A percentile compares a stretch with the other conserved stretches of the same genome.
Conservation (phyloP, 352 stramenopile species). For the Pythium oligandrum region DNA sequence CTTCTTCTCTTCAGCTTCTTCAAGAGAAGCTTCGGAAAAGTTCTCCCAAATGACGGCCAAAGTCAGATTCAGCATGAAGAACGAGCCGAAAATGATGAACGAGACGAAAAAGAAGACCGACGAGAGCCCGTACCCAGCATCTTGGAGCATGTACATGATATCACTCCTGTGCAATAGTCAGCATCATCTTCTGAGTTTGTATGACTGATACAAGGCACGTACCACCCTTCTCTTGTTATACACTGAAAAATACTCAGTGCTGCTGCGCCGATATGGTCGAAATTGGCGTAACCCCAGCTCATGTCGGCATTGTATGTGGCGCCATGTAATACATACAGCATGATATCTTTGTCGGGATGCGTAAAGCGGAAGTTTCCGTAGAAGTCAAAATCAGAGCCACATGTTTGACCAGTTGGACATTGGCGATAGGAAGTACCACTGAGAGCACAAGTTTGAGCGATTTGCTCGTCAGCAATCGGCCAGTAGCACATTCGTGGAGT, state of each 20-base stretch:
- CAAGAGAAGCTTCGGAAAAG: slow-evolving; percentile 54
- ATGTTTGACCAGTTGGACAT: slow-evolving; percentile 39
- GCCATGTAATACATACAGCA: slow-evolving; percentile 27
- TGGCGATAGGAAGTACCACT: slow-evolving; percentile 25
- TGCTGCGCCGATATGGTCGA: slow-evolving; percentile 84
- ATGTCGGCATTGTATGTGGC: slow-evolving; percentile 66
- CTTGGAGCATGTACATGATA: slow-evolving; percentile 67
- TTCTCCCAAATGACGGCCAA: slow-evolving; percentile 89
- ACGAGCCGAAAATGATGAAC: slow-evolving; percentile 87
- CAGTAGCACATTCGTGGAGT: slow-evolving; percentile 81
- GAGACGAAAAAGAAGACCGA: slow-evolving; percentile 81
- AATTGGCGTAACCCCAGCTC: slow-evolving; percentile 84
- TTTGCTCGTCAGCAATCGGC: slow-evolving; percentile 76
- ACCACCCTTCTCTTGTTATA: slow-evolving; percentile 91
- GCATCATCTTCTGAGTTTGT: no score
- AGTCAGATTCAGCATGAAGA: slow-evolving; percentile 89
- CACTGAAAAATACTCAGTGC: slow-evolving; percentile 88
- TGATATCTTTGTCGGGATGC: slow-evolving; percentile 30
- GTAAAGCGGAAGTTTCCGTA: slow-evolving; percentile 67
- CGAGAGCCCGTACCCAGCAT: slow-evolving; percentile 37
- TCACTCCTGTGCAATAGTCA: slow-evolving; percentile 1
- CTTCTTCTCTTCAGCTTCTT: slow-evolving; percentile 53
- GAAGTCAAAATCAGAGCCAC: slow-evolving; percentile 56
- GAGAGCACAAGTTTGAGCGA: slow-evolving; percentile 52
- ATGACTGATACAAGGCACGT: not conserved